Evolutionary conservation across 1,139 yeast genomes (phyloP), one percentile per base, ranked within the genome.

Genomic region (Nematodospora anomalae): DNA sequence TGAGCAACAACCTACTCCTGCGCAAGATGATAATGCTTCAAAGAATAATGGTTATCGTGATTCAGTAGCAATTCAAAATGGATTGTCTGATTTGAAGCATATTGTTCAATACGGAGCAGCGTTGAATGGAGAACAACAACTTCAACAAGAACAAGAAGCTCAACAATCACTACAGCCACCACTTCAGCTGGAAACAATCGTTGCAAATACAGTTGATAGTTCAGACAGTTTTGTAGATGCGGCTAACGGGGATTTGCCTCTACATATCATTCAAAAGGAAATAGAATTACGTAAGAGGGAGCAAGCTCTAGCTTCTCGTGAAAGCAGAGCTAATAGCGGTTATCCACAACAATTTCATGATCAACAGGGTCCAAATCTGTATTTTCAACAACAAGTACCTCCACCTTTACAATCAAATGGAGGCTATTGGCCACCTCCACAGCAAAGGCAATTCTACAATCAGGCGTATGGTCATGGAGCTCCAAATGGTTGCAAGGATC

Each of bases 221-320:
- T 11, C 18, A 7, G 43, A 40, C 13, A 35, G 31, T 16, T 42
- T 30, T 36, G 40, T 34, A 28, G 41, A 37, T 27, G 35, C 38
- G 6, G 11, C 30, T 16, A 36, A 34, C 27, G 37, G 39, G 12
- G 43, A 41, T 12, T 26, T 41, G 6, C 47, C 52, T 13, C 45
- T 38, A 15, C 46, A 45, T 30, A 33, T 56, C 10, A 43, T 51
- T 6, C 55, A 57, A 22, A 57, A 53, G 40, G 78, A 74, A 44
- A 37, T 65, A 32, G 78, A 71, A 44, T 55, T 74, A 32, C 64
- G 65, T 44, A 65, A 60, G 40, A 65, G 71, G 45, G 80, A 74
- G 49, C 58, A 70, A 40, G 67, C 69, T 21, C 53, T 74, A 46
- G 53, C 60, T 41, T 65, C 62, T 41, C 62, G 68, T 33, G 76